Evolutionary conservation across 257 asterid genomes (phyloP).

Genomic region (Capsicum baccatum): DNA sequence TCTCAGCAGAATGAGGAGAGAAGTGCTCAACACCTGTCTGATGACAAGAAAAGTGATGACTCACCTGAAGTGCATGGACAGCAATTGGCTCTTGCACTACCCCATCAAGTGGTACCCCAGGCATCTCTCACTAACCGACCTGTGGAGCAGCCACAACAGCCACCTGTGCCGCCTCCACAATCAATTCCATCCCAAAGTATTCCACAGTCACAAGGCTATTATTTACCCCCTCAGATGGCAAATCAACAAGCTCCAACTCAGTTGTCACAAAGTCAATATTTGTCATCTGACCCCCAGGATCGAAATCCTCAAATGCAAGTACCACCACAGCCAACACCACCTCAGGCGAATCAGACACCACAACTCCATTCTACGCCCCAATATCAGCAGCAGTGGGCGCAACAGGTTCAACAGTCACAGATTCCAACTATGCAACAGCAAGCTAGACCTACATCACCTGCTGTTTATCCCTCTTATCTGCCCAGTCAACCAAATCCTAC

Average conservation of each 20-base stretch:
- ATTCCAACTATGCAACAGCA: constrained; percentile 59
- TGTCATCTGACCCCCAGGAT: constrained; percentile 52
- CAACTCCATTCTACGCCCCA: constrained; percentile 61
- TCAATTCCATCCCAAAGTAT: constrained; percentile 64
- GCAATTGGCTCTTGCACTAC: constrained; percentile 87
- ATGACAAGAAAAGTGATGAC: constrained; percentile 57
- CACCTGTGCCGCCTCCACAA: constrained; percentile 59
- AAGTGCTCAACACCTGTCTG: constrained; percentile 52
- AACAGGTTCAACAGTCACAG: constrained; percentile 56
- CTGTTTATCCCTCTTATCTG: constrained; percentile 62
- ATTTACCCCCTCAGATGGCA: constrained; percentile 59
- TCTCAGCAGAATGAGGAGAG: constrained; percentile 69
- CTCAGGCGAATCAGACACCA: constrained; percentile 64
- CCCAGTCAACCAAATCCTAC: constrained; percentile 66
- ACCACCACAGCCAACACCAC: constrained; percentile 57
- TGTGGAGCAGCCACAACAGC: constrained; percentile 64
- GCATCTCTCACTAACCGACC: constrained; percentile 53
- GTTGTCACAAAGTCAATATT: constrained; percentile 63
- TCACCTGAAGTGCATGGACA: constrained; percentile 57
- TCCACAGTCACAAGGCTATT: constrained; percentile 58
- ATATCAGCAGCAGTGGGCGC: constrained; percentile 85
- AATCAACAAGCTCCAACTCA: constrained; percentile 47
- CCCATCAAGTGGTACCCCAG: constrained; percentile 74
- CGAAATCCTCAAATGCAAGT: constrained; percentile 63
- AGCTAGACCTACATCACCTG: constrained; percentile 63